Evolutionary conservation across 192 early-diverging fungal species (phyloP).

Genomic region (Neocallimastix lanati): DNA sequence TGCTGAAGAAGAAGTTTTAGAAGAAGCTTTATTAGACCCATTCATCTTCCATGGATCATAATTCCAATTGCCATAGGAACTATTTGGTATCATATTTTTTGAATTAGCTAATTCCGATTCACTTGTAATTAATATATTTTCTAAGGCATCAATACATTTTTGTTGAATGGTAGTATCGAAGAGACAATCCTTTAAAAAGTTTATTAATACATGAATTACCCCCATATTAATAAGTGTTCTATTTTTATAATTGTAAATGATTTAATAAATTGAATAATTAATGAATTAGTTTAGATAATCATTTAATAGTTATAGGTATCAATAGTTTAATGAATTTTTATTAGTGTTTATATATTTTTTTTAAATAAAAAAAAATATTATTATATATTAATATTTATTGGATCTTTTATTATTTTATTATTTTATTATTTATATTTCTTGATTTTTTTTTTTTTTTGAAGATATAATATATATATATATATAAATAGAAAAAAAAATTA

Average conservation of each 20-base stretch:
- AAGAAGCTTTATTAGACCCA: not conserved
- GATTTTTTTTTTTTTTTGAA: too few species aligned
- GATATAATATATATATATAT: too few species aligned
- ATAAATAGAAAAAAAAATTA: conserved; percentile 8
- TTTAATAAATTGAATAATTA: too few species aligned
- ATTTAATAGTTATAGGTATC: too few species aligned
- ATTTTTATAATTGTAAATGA: too few species aligned
- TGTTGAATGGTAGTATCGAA: conserved; percentile 18
- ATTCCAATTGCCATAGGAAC: not conserved
- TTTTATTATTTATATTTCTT: too few species aligned
- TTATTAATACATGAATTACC: conserved; percentile 6
- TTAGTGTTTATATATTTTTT: too few species aligned
- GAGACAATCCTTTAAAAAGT: not conserved
- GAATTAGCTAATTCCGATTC: conserved; percentile 9
- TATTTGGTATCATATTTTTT: not conserved
- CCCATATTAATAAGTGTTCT: conserved; percentile 20
- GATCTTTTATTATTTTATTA: too few species aligned
- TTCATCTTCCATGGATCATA: not conserved
- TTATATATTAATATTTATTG: too few species aligned
- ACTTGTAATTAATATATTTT: conserved; percentile 23
- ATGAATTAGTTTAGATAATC: too few species aligned
- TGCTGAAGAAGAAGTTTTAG: not conserved
- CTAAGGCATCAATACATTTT: conserved; percentile 18
- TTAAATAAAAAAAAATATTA: too few species aligned
- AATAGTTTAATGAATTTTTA: too few species aligned